phyloP scores from a whole-genome alignment of 768 basidiomycete genomes.

The Cubamyces sp. region DNA sequence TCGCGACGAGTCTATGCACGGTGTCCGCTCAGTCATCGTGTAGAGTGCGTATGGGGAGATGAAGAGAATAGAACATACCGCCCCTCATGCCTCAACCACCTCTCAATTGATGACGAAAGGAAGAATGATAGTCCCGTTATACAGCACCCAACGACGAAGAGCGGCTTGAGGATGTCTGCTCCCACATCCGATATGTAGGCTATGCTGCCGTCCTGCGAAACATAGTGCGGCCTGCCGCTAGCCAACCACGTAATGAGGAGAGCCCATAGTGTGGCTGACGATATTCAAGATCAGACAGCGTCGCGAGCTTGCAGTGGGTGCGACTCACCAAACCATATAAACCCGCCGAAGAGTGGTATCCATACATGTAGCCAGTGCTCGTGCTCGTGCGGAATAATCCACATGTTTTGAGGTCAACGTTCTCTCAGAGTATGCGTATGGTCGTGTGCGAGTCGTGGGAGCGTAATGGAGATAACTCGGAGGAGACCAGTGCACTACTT shows the following conservation, averaged over 20 bases:
- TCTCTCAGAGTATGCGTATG: neutral
- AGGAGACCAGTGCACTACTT: neutral
- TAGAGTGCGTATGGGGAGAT: too few species aligned
- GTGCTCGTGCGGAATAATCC: conserved; percentile 28
- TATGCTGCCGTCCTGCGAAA: conserved; percentile 56
- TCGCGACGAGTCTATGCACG: conserved; percentile 54
- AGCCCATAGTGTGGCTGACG: conserved; percentile 58
- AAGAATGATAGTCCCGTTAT: conserved; percentile 68
- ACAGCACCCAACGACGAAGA: conserved; percentile 68
- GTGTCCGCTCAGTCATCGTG: neutral
- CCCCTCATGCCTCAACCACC: conserved; percentile 67
- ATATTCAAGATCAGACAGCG: conserved; percentile 1
- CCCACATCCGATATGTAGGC: conserved; percentile 82
- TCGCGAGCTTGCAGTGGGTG: neutral
- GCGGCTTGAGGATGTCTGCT: conserved; percentile 73
- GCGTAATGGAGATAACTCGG: neutral
- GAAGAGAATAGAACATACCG: conserved; percentile 40
- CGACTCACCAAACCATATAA: conserved; percentile 67
- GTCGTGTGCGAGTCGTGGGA: conserved; percentile 11
- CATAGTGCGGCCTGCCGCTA: conserved; percentile 62
- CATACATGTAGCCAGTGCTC: conserved; percentile 65
- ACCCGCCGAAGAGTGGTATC: conserved; percentile 61
- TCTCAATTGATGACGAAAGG: conserved; percentile 60
- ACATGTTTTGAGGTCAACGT: neutral
- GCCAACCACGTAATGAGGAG: conserved; percentile 77